These are phyloP conservation scores for Flaveria ramosissima DNA, from an alignment of 129 eudicot species.

Conservation along the genomic window DNA sequence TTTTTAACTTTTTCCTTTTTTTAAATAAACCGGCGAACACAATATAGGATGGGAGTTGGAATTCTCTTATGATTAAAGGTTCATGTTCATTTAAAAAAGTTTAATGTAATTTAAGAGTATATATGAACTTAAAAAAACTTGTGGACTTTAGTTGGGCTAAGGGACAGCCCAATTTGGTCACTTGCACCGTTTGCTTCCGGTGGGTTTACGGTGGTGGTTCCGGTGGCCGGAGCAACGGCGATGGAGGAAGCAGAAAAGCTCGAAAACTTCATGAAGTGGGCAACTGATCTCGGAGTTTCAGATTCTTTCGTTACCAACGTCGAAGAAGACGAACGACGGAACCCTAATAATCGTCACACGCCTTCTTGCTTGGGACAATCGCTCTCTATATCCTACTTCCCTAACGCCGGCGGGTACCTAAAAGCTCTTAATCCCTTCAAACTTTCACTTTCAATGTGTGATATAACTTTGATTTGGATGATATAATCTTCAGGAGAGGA, in stretches of 20 bases:
- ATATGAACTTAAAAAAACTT: too few species aligned
- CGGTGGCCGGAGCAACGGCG: slow-evolving; percentile 18
- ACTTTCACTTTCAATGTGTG: not conserved
- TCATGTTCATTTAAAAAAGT: too few species aligned
- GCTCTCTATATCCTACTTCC: slow-evolving; percentile 59
- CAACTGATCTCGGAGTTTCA: slow-evolving; percentile 53
- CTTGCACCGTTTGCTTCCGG: not conserved
- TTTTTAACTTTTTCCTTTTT: too few species aligned
- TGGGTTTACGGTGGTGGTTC: slow-evolving; percentile 13
- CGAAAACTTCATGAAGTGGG: slow-evolving; percentile 60
- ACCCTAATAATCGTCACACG: not conserved
- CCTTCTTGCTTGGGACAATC: slow-evolving; percentile 55
- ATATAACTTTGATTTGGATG: not conserved
- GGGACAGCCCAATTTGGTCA: slow-evolving; percentile 15
- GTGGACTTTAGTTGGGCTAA: not conserved
- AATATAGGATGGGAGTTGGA: too few species aligned
- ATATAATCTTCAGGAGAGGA: slow-evolving; percentile 69
- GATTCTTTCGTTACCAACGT: slow-evolving; percentile 36
- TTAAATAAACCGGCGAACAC: too few species aligned
- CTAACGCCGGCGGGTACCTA: slow-evolving; percentile 78
- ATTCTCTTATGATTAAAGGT: too few species aligned
- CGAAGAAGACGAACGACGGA: not conserved
- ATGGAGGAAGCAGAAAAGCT: slow-evolving; percentile 50
- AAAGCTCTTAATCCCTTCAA: not conserved
- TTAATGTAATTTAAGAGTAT: too few species aligned